These are phyloP conservation scores for Intubia oerlemansii DNA, from an alignment of 2,329 filamentous ascomycete species.

Conservation along the genomic window DNA sequence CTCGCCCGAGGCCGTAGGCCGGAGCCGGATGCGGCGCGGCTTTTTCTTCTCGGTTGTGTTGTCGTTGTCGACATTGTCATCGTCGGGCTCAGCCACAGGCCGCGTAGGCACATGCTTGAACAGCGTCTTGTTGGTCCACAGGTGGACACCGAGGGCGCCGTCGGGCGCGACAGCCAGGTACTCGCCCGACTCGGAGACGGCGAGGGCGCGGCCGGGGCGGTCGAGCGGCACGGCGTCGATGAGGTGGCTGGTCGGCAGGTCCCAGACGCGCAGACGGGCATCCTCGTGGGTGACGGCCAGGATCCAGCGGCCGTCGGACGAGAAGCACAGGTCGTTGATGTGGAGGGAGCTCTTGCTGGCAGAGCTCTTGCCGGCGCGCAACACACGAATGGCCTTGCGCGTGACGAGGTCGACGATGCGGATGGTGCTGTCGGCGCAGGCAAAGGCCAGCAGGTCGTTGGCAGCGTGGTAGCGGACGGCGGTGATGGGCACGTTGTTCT, in stretches of 20 bases:
- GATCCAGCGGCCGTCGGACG: slow-evolving; percentile 83
- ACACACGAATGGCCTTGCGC: slow-evolving; percentile 74
- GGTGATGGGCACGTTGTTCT: slow-evolving; percentile 38
- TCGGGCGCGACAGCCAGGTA: slow-evolving; percentile 81
- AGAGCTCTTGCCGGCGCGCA: slow-evolving; percentile 45
- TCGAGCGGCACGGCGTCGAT: slow-evolving; percentile 77
- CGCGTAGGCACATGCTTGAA: slow-evolving; percentile 77
- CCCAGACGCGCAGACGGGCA: slow-evolving; percentile 69
- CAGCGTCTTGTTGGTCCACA: slow-evolving; percentile 88
- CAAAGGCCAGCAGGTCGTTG: slow-evolving; percentile 71
- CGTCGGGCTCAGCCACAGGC: slow-evolving; percentile 41
- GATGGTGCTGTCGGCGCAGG: slow-evolving; percentile 75
- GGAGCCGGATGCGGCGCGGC: slow-evolving; percentile 32
- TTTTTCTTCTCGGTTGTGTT: neutral
- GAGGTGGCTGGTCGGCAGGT: slow-evolving; percentile 83
- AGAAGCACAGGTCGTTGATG: slow-evolving; percentile 74
- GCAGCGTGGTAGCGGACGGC: slow-evolving; percentile 61
- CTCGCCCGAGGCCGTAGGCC: slow-evolving; percentile 70
- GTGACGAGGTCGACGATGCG: slow-evolving; percentile 82
- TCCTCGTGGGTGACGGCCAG: slow-evolving; percentile 72
- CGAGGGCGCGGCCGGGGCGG: slow-evolving; percentile 59
- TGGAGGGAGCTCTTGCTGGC: neutral
- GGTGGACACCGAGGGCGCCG: slow-evolving; percentile 65
- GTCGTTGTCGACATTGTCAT: neutral
- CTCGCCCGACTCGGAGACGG: slow-evolving; percentile 79